A percentile compares a stretch with the other conserved stretches of the same genome.
Evolutionary conservation across 2,329 filamentous ascomycete species (phyloP).

Genomic region (Colletotrichum filicis): DNA sequence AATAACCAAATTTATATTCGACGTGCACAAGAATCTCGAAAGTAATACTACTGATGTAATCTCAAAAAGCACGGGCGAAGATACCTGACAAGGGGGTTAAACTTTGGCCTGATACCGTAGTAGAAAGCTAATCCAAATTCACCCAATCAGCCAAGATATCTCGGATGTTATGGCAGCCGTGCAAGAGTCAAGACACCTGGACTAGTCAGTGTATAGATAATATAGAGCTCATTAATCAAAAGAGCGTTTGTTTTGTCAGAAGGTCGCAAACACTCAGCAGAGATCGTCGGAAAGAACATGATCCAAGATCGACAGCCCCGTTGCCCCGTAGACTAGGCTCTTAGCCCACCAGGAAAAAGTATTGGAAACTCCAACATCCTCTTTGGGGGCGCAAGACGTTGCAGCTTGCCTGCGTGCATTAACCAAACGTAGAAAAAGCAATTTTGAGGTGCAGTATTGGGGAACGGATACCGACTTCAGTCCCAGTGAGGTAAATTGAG

Average conservation of each 20-base stretch:
- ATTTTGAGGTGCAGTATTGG: conserved; percentile 5
- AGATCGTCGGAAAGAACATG: background rate
- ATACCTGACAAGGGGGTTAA: no score
- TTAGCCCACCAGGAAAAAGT: background rate
- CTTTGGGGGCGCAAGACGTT: background rate
- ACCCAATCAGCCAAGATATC: background rate
- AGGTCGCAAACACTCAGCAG: background rate
- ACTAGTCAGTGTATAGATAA: background rate
- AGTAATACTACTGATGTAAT: no score
- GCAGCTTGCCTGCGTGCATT: conserved; percentile 7
- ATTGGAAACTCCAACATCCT: background rate
- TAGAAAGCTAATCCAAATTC: background rate
- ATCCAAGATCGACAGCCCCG: background rate
- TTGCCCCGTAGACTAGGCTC: background rate
- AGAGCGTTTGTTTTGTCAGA: background rate
- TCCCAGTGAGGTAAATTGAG: conserved; percentile 7
- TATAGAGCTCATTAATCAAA: background rate
- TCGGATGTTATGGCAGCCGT: background rate
- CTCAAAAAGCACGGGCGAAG: no score
- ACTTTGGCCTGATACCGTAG: no score
- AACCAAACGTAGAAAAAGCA: conserved; percentile 9
- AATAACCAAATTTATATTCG: no score
- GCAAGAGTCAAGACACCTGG: background rate
- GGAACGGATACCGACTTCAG: conserved; percentile 8
- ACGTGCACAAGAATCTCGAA: no score